Percentiles rank a stretch among this genome's conserved stretches.
Evolutionary conservation across 805 yeast species (phyloP).

Genomic region (Maudiozyma serrabonitensis): DNA sequence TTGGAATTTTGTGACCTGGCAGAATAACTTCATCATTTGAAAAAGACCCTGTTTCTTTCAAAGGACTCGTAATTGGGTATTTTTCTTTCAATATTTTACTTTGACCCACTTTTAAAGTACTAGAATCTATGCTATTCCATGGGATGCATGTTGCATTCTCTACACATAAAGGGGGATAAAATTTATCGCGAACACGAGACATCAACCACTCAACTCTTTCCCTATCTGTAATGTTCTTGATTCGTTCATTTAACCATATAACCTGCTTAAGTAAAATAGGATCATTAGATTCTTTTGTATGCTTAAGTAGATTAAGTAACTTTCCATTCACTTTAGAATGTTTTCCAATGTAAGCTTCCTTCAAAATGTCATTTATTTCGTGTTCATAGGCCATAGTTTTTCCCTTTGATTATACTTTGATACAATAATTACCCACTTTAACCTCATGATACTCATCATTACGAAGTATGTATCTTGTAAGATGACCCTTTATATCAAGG

Average conservation of each 20-base stretch:
- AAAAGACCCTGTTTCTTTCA: background rate
- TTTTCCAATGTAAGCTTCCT: background rate
- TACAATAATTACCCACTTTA: too few species aligned
- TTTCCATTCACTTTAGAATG: background rate
- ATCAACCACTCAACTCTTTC: conserved; percentile 20
- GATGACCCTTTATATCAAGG: too few species aligned
- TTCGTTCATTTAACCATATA: conserved; percentile 9
- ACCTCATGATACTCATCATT: too few species aligned
- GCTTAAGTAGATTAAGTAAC: background rate
- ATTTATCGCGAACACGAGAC: conserved; percentile 9
- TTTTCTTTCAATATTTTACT: conserved; percentile 1
- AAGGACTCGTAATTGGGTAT: conserved; percentile 4
- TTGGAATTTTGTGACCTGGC: background rate
- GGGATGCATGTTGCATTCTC: conserved; percentile 13
- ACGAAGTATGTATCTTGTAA: too few species aligned
- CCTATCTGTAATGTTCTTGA: conserved; percentile 5
- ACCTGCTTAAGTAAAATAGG: conserved; percentile 7
- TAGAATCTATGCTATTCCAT: conserved; percentile 10
- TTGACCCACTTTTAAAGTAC: background rate
- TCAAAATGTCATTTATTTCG: conserved; percentile 6
- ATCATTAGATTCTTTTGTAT: conserved; percentile 7
- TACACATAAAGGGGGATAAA: conserved; percentile 23
- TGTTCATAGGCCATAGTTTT: background rate
- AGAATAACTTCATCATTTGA: background rate
- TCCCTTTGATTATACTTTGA: too few species aligned